Conservation (phyloP, 2,329 filamentous ascomycete species). For the Hypomyces rosellus region DNA sequence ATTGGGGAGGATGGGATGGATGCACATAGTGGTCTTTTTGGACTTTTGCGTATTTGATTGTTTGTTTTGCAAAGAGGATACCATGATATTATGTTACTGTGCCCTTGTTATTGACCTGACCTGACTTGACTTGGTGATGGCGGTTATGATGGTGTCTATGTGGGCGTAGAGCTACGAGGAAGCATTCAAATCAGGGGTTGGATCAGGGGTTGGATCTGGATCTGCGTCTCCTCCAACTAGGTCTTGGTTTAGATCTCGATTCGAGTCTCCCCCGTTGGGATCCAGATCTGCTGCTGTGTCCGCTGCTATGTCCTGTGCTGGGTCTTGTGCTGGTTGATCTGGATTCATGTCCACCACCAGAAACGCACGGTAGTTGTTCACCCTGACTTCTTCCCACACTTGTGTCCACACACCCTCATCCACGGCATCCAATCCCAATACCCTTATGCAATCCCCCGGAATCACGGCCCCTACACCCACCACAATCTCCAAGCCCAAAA, state of each 20-base stretch:
- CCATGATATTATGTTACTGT: background rate
- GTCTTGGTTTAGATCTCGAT: background rate
- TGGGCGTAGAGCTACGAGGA: no score
- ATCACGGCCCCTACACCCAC: slow-evolving; percentile 6
- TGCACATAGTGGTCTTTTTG: slow-evolving; percentile 5
- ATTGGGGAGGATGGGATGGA: background rate
- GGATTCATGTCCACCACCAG: slow-evolving; percentile 19
- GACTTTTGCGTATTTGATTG: slow-evolving; percentile 9
- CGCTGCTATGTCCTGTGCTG: no score
- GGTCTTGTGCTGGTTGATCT: background rate
- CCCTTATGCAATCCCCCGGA: slow-evolving; percentile 22
- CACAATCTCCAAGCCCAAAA: background rate
- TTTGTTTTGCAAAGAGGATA: background rate
- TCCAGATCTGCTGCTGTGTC: no score
- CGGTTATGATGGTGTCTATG: background rate
- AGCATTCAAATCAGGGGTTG: no score
- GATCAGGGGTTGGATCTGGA: no score
- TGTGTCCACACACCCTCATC: slow-evolving; percentile 16
- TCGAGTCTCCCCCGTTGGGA: no score
- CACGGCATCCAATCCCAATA: slow-evolving; percentile 21
- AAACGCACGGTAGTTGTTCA: slow-evolving; percentile 15
- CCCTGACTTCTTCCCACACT: slow-evolving; percentile 13
- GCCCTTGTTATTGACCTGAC: background rate
- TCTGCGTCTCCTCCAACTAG: background rate
- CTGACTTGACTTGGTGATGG: background rate